phyloP scores from a whole-genome alignment of 2,329 filamentous ascomycete species.

The Capronia americana region DNA sequence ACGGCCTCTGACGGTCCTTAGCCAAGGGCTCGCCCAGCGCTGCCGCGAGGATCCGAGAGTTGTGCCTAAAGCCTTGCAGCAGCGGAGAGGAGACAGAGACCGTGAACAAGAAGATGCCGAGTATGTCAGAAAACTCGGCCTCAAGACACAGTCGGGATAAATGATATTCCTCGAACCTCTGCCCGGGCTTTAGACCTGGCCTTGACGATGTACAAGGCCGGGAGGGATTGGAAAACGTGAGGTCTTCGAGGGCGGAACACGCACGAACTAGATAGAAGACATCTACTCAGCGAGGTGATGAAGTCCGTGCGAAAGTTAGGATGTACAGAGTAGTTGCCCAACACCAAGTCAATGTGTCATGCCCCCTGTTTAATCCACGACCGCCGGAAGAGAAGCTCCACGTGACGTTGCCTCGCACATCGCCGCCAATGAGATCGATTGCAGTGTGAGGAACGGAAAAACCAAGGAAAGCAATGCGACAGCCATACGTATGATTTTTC shows the following conservation, averaged over 20 bases:
- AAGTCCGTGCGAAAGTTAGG: not conserved
- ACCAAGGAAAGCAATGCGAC: not conserved
- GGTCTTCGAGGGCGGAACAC: not conserved
- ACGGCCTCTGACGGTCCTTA: not conserved
- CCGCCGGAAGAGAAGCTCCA: not conserved
- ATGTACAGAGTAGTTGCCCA: not conserved
- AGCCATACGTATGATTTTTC: not conserved
- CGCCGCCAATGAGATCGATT: not conserved
- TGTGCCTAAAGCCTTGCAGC: not conserved
- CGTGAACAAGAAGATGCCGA: constrained; percentile 14
- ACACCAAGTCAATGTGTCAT: not conserved
- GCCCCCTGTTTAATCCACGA: not conserved
- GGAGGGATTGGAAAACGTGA: not conserved
- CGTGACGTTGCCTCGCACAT: not conserved
- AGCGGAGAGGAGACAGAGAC: not conserved
- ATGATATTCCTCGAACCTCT: not conserved
- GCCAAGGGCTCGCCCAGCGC: constrained; percentile 15
- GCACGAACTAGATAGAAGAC: not conserved
- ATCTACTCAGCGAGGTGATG: not conserved
- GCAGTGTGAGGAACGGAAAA: not conserved
- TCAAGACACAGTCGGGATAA: not conserved
- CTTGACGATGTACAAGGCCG: not conserved
- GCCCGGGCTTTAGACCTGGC: not conserved
- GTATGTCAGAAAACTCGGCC: constrained; percentile 5
- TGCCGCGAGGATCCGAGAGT: constrained; percentile 8